Evolutionary conservation across 768 basidiomycete species (phyloP), one percentile per base, ranked within the genome.

Genomic region (Suillus weaverae): DNA sequence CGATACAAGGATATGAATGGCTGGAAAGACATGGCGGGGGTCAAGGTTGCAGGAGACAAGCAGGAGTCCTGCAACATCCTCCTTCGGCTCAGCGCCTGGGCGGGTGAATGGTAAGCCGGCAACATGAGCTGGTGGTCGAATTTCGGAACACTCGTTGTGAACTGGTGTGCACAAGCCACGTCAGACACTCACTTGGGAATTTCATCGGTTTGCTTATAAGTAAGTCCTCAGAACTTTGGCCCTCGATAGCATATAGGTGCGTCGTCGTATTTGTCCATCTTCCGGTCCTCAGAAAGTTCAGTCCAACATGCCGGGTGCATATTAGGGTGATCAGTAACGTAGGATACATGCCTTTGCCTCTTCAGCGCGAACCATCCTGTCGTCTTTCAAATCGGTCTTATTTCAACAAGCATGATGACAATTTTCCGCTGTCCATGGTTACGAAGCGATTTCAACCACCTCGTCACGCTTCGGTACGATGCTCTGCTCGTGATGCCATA

Each of bases 371-470:
- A 99, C 95, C 46, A 95, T 96, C 69, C 97, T 83, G 71, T 98
- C 78, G 76, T 98, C 97, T 81, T 97, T 95, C 84, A 99, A 89
- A 85, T 99, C 97, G 76, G 93, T 26, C 26, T 26, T 26, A 26
- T 26, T 26, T 26, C 26, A 11, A 97, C 94, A 44, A 95, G 86
- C 93, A 95, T 95, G 74, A 97, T 97, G 60, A 92, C 94, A 66
- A 95, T 95, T 81, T 91, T 94, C 62, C 89, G 88, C 74, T 92
- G 89, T 63, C 95, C 95, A 73, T 97, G 95, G 76, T 98, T 95
- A 66, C 95, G 88, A 60, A 98, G 84, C 77, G 97, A 95, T 83
- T 97, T 97, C 79, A 97, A 82, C 96, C 96, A 97, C 79, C 96
- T 86, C 60, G 88, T 90, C 56, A 97, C 94, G 74, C 94, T 97